Base-by-base conservation (phyloP, 495 filamentous ascomycete genomes). In the Tuber magnatum region DNA sequence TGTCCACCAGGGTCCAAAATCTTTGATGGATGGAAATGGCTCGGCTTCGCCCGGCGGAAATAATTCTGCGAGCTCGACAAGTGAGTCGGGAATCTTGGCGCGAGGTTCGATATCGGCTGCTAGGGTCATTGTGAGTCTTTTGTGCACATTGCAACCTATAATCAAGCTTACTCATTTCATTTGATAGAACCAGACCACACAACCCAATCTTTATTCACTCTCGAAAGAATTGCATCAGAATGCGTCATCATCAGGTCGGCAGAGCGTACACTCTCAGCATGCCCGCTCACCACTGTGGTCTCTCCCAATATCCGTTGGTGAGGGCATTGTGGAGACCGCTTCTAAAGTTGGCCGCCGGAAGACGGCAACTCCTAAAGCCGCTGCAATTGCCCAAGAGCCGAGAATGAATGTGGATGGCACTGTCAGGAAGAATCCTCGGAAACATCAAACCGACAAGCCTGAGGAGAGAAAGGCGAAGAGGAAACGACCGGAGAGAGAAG, bases 371-470 rank as follows among this genome's bases (percentile, higher is more conserved):
- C 14, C 76, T 20, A 79, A 79, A 42, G 72, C 72, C 35, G 69
- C 32, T 24, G 77, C 77, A 65, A 39, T 79, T 22, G 77, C 76
- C 20, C 71, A 41, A 2, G 77, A 79, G 5, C 69, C 32, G 24
- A 35, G 46, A 18, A 75, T 79, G 72, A 78, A 75, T 72, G 40
- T 73, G 18, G 76, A 79, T 65, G 77, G 77, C 14, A 69, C 77
- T 65, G 56, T 42, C 44, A 46, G n/a, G 24, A 74, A 73, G 41
- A 79, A 72, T 43, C 76, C 61, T 7, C 76, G 72, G 61, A 78
- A 68, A 16, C 43, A 35, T 51, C 7, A 28, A 61, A 12, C n/a
- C 38, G 72, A 48, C 39, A 70, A 68, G 10, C 20, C n/a, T 16
- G 46, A 73, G 42, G 42, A 35, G 39, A 74, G 6, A 73, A 71